Base-by-base conservation (phyloP, 2,329 filamentous ascomycete species). In the Coleophoma crateriformis region DNA sequence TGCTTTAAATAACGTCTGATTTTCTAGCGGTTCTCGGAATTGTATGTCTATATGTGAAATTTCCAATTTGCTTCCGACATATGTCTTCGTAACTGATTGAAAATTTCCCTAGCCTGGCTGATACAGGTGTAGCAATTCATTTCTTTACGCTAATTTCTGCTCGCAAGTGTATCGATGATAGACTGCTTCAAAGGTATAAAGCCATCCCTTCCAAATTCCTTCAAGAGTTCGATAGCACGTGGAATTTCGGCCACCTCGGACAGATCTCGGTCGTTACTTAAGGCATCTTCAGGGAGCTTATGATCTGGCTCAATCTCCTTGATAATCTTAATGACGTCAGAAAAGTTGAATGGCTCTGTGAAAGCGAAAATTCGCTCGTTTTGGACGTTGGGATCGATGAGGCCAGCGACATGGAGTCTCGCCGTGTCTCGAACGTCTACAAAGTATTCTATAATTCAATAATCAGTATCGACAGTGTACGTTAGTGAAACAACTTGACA, bases 391-490 rank as follows among this genome's bases (percentile, higher is more conserved):
- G 58, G 53, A 33, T 64, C 55, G 10, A 62, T 51, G 0, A 63
- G 33, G 13, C 58, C 59, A 7, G 63, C 63, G 2, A 66, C 49
- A 43, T 67, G 64, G 10, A 66, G 42, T 15, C 55, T 38, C 3
- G 60, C 64, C 5, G 53, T 54, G 38, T 67, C 63, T 47, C 60
- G 52, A 7, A 66, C 60, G 43, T 64, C 57, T 10, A 63, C 52
- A 48, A 49, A 56, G 20, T 43, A 54, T 47, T 54, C 46, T 48
- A 34, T 10, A 13, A 38, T 38, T n/a, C 15, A n/a, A 17, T 38
- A 14, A 38, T 14, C 4, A 38, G 35, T n/a, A 38, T 38, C 15
- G 7, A n/a, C 11, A 38, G 6, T 17, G 4, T 19, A 38, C 6
- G 7, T 6, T 14, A 17, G 39, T 1, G 19, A 27, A 37, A 3